phyloP scores from a whole-genome alignment of 192 early-diverging fungal species.

The Coemansia sp. region DNA sequence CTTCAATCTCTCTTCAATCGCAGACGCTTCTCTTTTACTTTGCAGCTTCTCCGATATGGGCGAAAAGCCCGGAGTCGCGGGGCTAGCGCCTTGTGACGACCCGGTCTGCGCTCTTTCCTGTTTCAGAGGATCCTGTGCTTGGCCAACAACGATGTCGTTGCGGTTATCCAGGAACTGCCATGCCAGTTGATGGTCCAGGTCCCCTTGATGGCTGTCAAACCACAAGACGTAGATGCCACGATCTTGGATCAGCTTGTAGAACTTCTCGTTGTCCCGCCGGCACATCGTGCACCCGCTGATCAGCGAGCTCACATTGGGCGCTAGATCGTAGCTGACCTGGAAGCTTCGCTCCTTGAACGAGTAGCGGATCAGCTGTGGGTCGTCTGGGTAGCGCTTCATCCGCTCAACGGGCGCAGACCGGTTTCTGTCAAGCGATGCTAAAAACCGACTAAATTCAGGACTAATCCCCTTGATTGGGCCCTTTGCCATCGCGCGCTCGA shows the following conservation, averaged over 20 bases:
- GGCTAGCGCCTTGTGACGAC: not conserved
- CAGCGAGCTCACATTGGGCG: slow-evolving; percentile 49
- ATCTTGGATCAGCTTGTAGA: slow-evolving; percentile 24
- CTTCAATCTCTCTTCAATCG: not conserved
- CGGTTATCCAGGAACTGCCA: slow-evolving; percentile 37
- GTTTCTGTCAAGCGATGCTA: slow-evolving; percentile 19
- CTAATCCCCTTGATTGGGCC: slow-evolving; percentile 38
- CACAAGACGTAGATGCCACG: slow-evolving; percentile 45
- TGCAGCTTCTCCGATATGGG: not conserved
- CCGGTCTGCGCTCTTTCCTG: not conserved
- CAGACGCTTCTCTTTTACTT: not conserved
- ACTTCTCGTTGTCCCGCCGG: slow-evolving; percentile 22
- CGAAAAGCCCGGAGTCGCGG: not conserved
- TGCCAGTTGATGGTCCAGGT: slow-evolving; percentile 18
- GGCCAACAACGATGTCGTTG: not conserved
- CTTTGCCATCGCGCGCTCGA: slow-evolving; percentile 24
- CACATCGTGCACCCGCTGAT: slow-evolving; percentile 29
- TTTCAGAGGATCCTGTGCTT: not conserved
- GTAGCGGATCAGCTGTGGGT: slow-evolving; percentile 25
- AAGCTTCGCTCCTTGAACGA: slow-evolving; percentile 28
- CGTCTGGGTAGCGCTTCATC: slow-evolving; percentile 21
- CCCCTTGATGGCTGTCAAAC: slow-evolving; percentile 36
- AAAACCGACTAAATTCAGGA: slow-evolving; percentile 29
- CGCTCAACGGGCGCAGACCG: slow-evolving; percentile 13
- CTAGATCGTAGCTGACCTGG: slow-evolving; percentile 42